Evolutionary conservation across 345 rosid species (phyloP).

Genomic region (Lepidium africanum): DNA sequence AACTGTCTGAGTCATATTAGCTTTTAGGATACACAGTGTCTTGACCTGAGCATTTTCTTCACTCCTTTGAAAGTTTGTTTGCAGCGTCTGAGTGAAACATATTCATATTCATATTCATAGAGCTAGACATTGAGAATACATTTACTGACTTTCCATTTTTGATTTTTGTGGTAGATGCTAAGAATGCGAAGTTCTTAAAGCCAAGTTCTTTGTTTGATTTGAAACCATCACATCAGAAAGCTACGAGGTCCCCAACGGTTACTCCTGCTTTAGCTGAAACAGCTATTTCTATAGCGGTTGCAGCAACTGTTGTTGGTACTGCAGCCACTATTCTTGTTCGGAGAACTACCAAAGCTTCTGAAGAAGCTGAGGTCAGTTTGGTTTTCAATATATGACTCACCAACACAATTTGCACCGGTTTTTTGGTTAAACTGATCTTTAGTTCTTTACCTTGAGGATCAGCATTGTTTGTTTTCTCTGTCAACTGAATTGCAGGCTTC

Average conservation of each 20-base stretch:
- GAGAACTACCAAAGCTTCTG: conserved; percentile 44
- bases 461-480: neutral
- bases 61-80: neutral
- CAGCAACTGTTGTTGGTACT: conserved; percentile 76
- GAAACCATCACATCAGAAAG: conserved; percentile 20
- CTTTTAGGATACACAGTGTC: neutral
- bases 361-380: conserved; percentile 48
- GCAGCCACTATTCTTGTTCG: conserved; percentile 71
- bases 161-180: conserved; percentile 1
- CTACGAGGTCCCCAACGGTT: conserved; percentile 24
- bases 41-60: neutral
- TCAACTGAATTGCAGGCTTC: conserved; percentile 37
- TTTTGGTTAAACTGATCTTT: neutral
- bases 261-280: conserved; percentile 59
- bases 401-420: neutral
- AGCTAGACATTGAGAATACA: neutral
- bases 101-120: neutral
- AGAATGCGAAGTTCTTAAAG: conserved; percentile 6
- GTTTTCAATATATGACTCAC: neutral
- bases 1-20: neutral
- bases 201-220: conserved; percentile 6
- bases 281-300: conserved; percentile 72
- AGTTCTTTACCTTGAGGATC: neutral
- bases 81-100: neutral
- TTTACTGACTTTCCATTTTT: neutral